Evolutionary conservation across 2,329 filamentous ascomycete species (phyloP), one percentile per base, ranked within the genome.

Genomic region (Fusarium devonianum): DNA sequence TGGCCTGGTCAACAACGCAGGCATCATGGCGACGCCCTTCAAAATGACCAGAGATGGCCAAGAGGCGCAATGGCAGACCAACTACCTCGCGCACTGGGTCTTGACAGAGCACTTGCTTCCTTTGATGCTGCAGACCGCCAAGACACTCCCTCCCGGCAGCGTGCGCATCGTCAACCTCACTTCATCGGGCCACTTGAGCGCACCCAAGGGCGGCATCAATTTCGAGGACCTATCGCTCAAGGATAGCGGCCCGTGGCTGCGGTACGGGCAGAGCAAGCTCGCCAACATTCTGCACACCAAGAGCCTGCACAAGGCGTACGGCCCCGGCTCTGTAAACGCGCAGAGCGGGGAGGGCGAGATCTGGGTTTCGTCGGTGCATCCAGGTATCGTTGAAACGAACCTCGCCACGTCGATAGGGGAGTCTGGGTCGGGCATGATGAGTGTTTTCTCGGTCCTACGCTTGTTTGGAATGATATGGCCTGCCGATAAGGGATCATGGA

Each of bases 61-160:
- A 2, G 58, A 62, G 13, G 41, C 48, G 13, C 58, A 62, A 4
- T 62, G 55, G 55, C 47, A 60, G 5, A 62, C 58, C 0, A 62
- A 62, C 6, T 59, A 62, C 11, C 41, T 62, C 2, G 48, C 54
- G 0, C 58, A 62, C 4, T 62, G 56, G 56, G 42, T 60, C 1
- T 32, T 59, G 7, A 57, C 56, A 2, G 43, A 47, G 1, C 40
- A 49, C 12, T 18, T 59, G 1, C 12, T 62, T 1, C 56, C 58
- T n/a, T 7, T 60, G 2, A 52, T 62, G 59, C 28, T 49, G 1
- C 13, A 30, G 2, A 62, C 59, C 7, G 37, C 59, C 6, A 55
- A 37, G 14, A 12, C 19, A 0, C 9, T 37, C 4, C 48, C 55
- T 2, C 11, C 45, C 1, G 58, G 59, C 0, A 38, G 18, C 3